Evolutionary conservation across 1,284 basidiomycete species (phyloP).

Genomic region (Rhodotorula glutinis): DNA sequence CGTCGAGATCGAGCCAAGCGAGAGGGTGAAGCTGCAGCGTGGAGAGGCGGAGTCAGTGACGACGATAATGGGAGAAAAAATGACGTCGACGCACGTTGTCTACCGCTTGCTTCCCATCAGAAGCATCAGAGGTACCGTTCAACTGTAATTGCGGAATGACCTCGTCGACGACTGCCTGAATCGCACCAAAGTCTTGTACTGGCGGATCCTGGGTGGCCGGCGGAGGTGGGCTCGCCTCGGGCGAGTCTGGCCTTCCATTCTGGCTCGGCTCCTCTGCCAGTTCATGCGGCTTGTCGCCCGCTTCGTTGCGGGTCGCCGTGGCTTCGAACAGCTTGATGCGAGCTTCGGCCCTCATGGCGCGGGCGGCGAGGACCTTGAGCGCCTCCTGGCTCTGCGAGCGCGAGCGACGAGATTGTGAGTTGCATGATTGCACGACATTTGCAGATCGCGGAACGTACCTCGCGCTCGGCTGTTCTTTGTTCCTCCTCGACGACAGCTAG

Average conservation of each 20-base stretch:
- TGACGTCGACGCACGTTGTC: no score
- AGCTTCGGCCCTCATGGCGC: constrained; percentile 37
- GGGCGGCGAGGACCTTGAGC: constrained; percentile 30
- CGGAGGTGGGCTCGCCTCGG: no score
- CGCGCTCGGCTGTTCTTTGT: constrained; percentile 16
- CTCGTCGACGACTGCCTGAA: no score
- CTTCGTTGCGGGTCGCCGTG: neutral
- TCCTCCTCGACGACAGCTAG: constrained; percentile 33
- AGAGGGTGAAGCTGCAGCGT: constrained; percentile 31
- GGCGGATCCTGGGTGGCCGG: no score
- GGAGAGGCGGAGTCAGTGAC: neutral
- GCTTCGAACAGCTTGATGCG: constrained; percentile 33
- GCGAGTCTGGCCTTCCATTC: no score
- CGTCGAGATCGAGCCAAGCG: constrained; percentile 36
- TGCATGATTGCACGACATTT: neutral
- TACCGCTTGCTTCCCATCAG: no score
- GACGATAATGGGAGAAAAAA: no score
- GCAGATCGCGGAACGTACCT: constrained; percentile 13
- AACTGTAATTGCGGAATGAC: no score
- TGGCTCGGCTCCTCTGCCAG: no score
- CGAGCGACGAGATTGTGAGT: no score
- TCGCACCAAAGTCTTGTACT: no score
- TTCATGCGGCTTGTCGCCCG: neutral
- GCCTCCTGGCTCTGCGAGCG: constrained; percentile 33
- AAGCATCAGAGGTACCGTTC: no score